Percentiles rank a stretch among this genome's conserved stretches.
These are phyloP conservation scores for Liquidambar formosana DNA, from an alignment of 164 flowering plant genomes.

Conservation along the genomic window DNA sequence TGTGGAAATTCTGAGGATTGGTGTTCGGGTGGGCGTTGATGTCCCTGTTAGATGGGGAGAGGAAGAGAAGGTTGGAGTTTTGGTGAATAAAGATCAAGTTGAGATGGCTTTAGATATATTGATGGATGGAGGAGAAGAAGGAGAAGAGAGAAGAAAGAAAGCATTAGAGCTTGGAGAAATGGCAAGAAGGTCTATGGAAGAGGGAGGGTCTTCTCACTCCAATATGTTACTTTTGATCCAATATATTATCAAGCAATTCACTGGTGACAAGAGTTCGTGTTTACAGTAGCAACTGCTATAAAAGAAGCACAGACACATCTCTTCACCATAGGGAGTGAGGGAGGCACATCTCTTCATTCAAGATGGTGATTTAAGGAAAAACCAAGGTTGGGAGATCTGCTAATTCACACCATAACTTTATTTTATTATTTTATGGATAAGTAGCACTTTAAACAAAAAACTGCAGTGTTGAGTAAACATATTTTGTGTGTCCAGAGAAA, in stretches of 20 bases:
- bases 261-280: neutral
- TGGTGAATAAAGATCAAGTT: conserved; percentile 1
- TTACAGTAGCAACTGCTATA: no score
- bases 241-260: neutral
- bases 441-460: no score
- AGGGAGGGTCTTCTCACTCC: conserved; percentile 6
- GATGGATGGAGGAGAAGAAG: conserved; percentile 8
- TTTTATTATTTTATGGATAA: no score
- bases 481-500: no score
- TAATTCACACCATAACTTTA: no score
- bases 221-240: conserved; percentile 2
- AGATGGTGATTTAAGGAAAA: no score
- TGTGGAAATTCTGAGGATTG: conserved; percentile 2
- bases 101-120: conserved; percentile 1
- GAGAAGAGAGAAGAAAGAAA: neutral
- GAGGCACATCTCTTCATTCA: no score
- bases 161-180: neutral
- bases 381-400: no score
- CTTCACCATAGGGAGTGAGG: no score
- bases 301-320: no score
- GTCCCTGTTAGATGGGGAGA: conserved; percentile 4
- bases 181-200: conserved; percentile 6
- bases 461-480: no score
- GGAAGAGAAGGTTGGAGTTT: conserved; percentile 7
- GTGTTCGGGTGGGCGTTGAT: conserved; percentile 3